Evolutionary conservation across 306 rosid species (phyloP), one percentile per base, ranked within the genome.

Genomic region (Citrullus mucosospermus): DNA sequence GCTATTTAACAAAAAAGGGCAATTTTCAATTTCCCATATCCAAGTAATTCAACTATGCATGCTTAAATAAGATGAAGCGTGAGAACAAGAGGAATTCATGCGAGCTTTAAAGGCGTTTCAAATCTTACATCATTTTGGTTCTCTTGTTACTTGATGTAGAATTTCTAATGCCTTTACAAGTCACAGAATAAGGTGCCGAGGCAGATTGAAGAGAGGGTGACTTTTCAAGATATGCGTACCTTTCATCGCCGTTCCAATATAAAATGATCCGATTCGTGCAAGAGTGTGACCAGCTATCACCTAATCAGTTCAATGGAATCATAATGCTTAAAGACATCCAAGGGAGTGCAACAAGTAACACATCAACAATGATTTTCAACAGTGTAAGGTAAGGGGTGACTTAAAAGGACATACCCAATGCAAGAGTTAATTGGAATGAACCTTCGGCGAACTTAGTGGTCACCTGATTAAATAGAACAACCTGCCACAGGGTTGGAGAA

Each of bases 271-370:
- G 84, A 75, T 95, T 92, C 17, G 97, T 95, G 88, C 97, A 89
- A 9, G 90, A 90, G 86, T 95, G 96, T 51, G 98, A 92, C 97
- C 97, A 95, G 86, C 98, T 92, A 87, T 92, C 97, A 41, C 98
- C 97, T 94, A 70, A 68, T 82, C 76, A 76, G 18, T 77, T 78
- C 77, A 76, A 84, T 56, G 34, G 51, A 85, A 80, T 70, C 65
- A 85, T 72, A 70, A 69, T 75, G 80, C 41, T 78, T 46, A 57
- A n/a, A 12, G 55, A 46, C 55, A 25, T 28, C 58, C 44, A 2
- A 80, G 30, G 44, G 50, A 43, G 28, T 53, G 63, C 44, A 41
- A n/a, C 55, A 69, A 38, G n/a, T 69, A 53, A 69, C 3, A 43
- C 6, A 8, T 46, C 10, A 46, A 22, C 3, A 43, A 44, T 46